A percentile compares a stretch with the other conserved stretches of the same genome.
Evolutionary conservation across 2,329 filamentous ascomycete species (phyloP).

Genomic region (Cryphonectria naterciae): DNA sequence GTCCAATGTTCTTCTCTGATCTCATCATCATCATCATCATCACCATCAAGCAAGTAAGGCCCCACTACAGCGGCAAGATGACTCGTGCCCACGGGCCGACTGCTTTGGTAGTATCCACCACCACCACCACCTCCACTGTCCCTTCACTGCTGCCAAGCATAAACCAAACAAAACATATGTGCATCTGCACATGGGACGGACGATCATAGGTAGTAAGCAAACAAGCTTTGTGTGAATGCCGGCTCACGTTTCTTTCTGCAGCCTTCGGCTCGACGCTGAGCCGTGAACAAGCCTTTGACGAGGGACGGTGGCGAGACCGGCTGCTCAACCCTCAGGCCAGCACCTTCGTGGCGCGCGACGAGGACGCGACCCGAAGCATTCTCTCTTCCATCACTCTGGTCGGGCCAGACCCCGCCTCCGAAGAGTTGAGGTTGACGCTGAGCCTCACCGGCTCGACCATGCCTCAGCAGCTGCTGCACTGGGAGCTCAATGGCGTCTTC

Average conservation of each 20-base stretch:
- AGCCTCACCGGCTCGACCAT: slow-evolving; percentile 27
- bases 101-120: slow-evolving; percentile 18
- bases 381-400: slow-evolving; percentile 40
- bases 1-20: neutral
- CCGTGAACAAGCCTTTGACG: slow-evolving; percentile 41
- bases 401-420: slow-evolving; percentile 36
- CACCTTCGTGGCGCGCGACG: slow-evolving; percentile 40
- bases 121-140: slow-evolving; percentile 3
- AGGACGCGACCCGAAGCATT: slow-evolving; percentile 31
- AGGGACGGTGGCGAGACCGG: slow-evolving; percentile 42
- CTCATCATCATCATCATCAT: slow-evolving; percentile 3
- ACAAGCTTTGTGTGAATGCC: neutral
- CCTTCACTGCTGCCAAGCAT: slow-evolving; percentile 8
- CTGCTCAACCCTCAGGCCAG: slow-evolving; percentile 41
- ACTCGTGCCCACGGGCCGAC: slow-evolving; percentile 26
- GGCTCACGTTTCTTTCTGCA: slow-evolving; percentile 33
- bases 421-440: slow-evolving; percentile 26
- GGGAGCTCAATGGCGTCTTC: slow-evolving; percentile 44
- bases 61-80: neutral
- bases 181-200: neutral
- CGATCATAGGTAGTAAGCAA: neutral
- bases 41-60: slow-evolving; percentile 26
- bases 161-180: neutral
- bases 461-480: slow-evolving; percentile 30
- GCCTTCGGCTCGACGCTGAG: slow-evolving; percentile 45